Evolutionary conservation across 2,329 filamentous ascomycete species (phyloP), one percentile per base, ranked within the genome.

Genomic region (Nemania serpens): DNA sequence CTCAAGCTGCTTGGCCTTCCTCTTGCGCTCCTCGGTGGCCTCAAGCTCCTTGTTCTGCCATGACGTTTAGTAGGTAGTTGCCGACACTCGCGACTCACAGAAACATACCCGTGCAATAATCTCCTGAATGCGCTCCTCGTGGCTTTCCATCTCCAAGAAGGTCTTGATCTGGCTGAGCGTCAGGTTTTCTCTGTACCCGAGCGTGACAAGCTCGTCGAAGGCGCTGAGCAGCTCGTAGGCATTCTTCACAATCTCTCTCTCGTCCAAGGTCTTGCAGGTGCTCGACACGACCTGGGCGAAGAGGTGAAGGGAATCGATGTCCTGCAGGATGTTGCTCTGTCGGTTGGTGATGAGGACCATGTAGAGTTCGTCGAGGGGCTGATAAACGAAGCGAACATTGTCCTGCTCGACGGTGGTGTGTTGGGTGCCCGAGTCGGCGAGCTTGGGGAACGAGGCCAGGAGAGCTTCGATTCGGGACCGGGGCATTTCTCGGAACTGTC

Each of bases 321-420:
- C 95, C 80, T 99, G 95, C 53, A 99, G 85, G 70, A 99, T 99
- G 80, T 99, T 99, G 77, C 94, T 98, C 82, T 98, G 95, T 72
- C 93, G 91, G 83, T 99, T 99, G 77, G 96, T 99, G 79, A 99
- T 98, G 73, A 99, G 88, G 68, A 99, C 94, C 87, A 99, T 98
- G 85, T 99, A 99, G 67, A 99, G 88, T 82, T 99, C 96, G 80
- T 99, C 96, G 67, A 99, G 85, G 62, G 95, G 96, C 77, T 99
- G 95, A 83, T 99, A 99, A 61, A 99, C 95, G 75, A 97, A 99
- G 81, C 95, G 94, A 74, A 99, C 95, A 81, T 97, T 98, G 82
- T 99, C 96, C 79, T 98, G 93, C 79, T 99, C 95, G 72, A 98
- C 93, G 5, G 91, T 99, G 29, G 95, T 99, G 78, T 99, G 95